Percentiles rank a stretch among this genome's conserved stretches.
These are phyloP conservation scores for Blastomyces parvus DNA, from an alignment of 2,329 filamentous ascomycete species.

Conservation along the genomic window DNA sequence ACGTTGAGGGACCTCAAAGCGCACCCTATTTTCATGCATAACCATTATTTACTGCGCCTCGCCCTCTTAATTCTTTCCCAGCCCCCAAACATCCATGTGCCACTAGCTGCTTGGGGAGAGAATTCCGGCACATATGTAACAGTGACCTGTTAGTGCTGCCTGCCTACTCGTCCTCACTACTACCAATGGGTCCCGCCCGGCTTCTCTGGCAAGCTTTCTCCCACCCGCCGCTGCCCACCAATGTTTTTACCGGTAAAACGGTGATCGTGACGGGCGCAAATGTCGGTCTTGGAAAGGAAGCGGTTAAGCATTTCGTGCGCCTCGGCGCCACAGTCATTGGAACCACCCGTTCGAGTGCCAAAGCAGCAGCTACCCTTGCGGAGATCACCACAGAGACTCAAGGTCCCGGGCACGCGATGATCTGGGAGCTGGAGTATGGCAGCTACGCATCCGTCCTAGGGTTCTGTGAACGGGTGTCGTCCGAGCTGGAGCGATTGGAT, in stretches of 20 bases:
- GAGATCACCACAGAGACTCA: slow-evolving; percentile 22
- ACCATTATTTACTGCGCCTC: neutral
- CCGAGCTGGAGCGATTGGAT: slow-evolving; percentile 27
- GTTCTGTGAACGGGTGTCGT: slow-evolving; percentile 21
- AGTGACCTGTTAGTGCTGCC: neutral
- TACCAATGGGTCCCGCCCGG: neutral
- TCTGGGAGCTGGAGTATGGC: slow-evolving; percentile 29
- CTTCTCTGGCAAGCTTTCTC: slow-evolving; percentile 2
- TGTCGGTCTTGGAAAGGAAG: slow-evolving; percentile 32
- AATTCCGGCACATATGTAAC: neutral
- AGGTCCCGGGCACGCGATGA: neutral
- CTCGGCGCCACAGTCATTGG: slow-evolving; percentile 30
- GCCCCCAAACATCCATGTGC: neutral
- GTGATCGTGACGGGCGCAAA: slow-evolving; percentile 33
- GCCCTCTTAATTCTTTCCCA: neutral
- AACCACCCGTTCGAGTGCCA: slow-evolving; percentile 25
- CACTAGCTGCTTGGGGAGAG: neutral
- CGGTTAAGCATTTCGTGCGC: slow-evolving; percentile 27
- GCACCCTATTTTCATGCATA: neutral
- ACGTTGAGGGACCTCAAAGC: neutral
- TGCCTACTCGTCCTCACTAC: neutral
- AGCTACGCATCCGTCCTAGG: slow-evolving; percentile 25
- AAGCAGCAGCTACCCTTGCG: slow-evolving; percentile 25
- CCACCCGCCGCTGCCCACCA: neutral
- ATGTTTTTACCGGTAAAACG: slow-evolving; percentile 20